Conservation (phyloP, 768 basidiomycete species). For the Tephrocybe sp. region DNA sequence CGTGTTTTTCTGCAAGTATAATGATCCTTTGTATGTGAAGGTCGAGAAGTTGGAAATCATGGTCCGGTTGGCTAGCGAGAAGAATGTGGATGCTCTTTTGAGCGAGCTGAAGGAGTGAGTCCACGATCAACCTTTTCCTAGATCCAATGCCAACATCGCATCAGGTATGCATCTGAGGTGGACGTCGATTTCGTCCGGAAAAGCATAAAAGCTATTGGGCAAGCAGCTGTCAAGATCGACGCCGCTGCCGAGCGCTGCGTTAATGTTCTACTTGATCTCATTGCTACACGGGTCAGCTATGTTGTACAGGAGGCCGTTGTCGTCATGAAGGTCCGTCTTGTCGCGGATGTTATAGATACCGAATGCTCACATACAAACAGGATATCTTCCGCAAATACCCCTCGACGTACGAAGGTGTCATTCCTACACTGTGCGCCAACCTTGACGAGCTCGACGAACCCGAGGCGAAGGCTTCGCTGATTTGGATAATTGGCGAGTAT, state of each 20-base stretch:
- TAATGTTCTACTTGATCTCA: conserved; percentile 89
- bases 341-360: not conserved
- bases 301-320: conserved; percentile 98
- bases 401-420: conserved; percentile 93
- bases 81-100: conserved; percentile 91
- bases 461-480: conserved; percentile 95
- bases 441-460: conserved; percentile 97
- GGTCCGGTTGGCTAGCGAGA: conserved; percentile 88
- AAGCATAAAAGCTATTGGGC: conserved; percentile 94
- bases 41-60: conserved; percentile 98
- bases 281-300: conserved; percentile 91
- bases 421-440: conserved; percentile 91
- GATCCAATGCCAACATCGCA: not conserved
- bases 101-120: conserved; percentile 95
- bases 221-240: conserved; percentile 95
- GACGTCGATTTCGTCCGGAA: conserved; percentile 98
- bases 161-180: conserved; percentile 92
- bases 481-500: conserved; percentile 99
- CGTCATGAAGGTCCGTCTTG: conserved; percentile 83
- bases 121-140: not conserved
- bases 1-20: conserved; percentile 99
- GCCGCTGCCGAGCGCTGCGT: conserved; percentile 92
- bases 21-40: conserved; percentile 98
- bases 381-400: conserved; percentile 99
- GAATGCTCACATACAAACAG: conserved; percentile 35